phyloP scores from a whole-genome alignment of 768 basidiomycete genomes.

The Trichaptum fuscoviolaceum region DNA sequence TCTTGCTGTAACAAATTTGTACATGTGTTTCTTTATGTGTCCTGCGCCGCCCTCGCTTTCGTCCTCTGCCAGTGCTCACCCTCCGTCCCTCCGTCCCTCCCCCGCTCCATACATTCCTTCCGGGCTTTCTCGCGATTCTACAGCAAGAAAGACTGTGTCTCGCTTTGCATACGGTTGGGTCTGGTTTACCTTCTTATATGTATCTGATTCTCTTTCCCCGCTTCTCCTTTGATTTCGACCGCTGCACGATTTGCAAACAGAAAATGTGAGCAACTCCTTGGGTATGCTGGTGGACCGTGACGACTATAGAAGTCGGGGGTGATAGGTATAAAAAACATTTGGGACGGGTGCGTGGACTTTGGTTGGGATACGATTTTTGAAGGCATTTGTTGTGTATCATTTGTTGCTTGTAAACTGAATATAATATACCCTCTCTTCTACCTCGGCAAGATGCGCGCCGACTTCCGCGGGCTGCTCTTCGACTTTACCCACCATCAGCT shows the following conservation, averaged over 20 bases:
- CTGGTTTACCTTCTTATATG: too few species aligned
- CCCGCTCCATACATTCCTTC: not conserved
- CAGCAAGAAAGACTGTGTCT: too few species aligned
- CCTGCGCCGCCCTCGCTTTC: not conserved
- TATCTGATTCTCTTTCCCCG: too few species aligned
- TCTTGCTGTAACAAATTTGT: not conserved
- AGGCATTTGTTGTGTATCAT: not conserved
- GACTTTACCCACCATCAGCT: not conserved
- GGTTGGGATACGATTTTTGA: too few species aligned
- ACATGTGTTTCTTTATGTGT: conserved; percentile 1
- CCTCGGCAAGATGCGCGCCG: not conserved
- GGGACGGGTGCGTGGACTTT: not conserved
- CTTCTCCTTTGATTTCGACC: too few species aligned
- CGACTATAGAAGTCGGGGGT: too few species aligned
- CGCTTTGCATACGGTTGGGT: too few species aligned
- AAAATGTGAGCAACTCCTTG: too few species aligned
- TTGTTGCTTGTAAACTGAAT: not conserved
- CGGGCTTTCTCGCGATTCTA: too few species aligned
- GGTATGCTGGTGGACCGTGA: too few species aligned
- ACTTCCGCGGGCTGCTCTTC: not conserved
- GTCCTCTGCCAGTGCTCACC: not conserved
- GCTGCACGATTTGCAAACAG: too few species aligned
- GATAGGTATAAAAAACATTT: too few species aligned
- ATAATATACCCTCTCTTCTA: not conserved
- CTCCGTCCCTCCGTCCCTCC: not conserved